A percentile compares a stretch with the other conserved stretches of the same genome.
Conservation (phyloP, 129 eudicot species). For the Centrapalus pauciflorus region DNA sequence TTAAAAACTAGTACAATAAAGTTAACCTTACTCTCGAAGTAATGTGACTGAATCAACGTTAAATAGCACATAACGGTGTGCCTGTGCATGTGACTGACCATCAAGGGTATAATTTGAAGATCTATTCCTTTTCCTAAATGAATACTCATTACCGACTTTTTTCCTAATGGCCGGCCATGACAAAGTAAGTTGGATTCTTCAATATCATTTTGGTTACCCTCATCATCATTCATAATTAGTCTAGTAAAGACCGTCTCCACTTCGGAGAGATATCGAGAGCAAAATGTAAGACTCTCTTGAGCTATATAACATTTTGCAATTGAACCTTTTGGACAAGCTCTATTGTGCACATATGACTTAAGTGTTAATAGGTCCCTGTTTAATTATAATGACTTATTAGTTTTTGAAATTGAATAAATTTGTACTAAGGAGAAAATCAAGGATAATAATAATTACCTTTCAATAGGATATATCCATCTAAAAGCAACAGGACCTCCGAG, state of each 20-base stretch:
- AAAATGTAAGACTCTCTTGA: constrained; percentile 4
- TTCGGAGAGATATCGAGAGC: neutral
- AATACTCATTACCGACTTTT: neutral
- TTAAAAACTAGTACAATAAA: neutral
- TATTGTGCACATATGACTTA: neutral
- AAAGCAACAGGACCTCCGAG: neutral
- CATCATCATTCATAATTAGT: constrained; percentile 5
- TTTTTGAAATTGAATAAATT: too few species aligned
- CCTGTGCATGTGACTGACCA: neutral
- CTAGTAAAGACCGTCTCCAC: constrained; percentile 1
- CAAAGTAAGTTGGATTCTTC: neutral
- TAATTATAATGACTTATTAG: too few species aligned
- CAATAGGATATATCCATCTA: constrained; percentile 4
- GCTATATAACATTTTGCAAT: constrained; percentile 8
- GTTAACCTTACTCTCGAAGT: constrained; percentile 4
- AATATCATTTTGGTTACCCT: neutral
- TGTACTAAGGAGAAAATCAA: too few species aligned
- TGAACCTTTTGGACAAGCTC: constrained; percentile 18
- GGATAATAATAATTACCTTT: too few species aligned
- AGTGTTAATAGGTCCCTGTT: constrained; percentile 3
- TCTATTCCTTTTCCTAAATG: neutral
- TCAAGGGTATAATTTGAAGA: neutral
- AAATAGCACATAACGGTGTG: constrained; percentile 2
- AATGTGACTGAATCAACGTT: neutral
- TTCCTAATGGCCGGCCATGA: neutral